These are phyloP conservation scores for Moesziomyces antarcticus DNA, from an alignment of 1,284 basidiomycete species.

Conservation along the genomic window DNA sequence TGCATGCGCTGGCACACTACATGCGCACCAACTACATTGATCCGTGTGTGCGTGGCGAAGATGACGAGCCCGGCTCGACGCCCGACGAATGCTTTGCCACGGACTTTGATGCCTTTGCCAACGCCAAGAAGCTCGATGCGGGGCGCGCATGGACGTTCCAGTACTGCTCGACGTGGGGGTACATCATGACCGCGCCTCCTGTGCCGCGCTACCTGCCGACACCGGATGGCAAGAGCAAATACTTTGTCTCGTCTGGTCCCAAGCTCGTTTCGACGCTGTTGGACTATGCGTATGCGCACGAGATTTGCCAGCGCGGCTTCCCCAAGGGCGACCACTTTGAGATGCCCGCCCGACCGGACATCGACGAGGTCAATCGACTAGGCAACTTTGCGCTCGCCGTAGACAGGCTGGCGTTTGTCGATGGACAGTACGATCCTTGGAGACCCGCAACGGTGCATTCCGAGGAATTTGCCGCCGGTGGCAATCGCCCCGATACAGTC, in stretches of 20 bases:
- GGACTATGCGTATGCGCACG: constrained; percentile 80
- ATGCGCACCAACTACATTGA: constrained; percentile 42
- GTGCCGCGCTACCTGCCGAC: constrained; percentile 21
- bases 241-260: constrained; percentile 64
- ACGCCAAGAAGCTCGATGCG: constrained; percentile 73
- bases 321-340: constrained; percentile 79
- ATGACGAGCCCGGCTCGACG: constrained; percentile 12
- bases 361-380: constrained; percentile 78
- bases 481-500: constrained; percentile 77
- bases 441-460: constrained; percentile 85
- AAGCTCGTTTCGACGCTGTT: constrained; percentile 80
- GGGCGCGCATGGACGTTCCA: constrained; percentile 88
- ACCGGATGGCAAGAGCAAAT: constrained; percentile 33
- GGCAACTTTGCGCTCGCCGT: constrained; percentile 74
- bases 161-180: constrained; percentile 90
- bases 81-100: constrained; percentile 78
- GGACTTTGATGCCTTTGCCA: constrained; percentile 75
- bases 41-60: constrained; percentile 42
- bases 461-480: constrained; percentile 74
- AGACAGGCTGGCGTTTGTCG: constrained; percentile 85
- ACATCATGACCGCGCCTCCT: constrained; percentile 72
- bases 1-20: constrained; percentile 45
- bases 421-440: constrained; percentile 88
- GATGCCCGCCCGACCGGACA: constrained; percentile 79
- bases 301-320: constrained; percentile 84